phyloP scores from a whole-genome alignment of 441 rosid species.

The Corymbia calophylla region DNA sequence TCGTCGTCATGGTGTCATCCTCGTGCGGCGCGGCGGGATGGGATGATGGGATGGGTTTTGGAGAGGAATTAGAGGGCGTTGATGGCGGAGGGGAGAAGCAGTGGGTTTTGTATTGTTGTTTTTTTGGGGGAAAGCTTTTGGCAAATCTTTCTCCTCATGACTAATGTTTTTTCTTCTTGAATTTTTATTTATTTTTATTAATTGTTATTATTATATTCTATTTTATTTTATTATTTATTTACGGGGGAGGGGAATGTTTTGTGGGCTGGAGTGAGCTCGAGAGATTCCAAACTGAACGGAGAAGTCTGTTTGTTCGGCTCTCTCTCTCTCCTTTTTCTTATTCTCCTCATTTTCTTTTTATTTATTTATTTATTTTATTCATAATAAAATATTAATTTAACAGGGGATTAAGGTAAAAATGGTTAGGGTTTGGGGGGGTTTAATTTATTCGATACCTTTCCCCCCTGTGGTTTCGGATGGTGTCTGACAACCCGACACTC shows the following conservation, averaged over 20 bases:
- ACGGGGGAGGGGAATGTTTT: background rate
- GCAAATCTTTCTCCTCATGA: background rate
- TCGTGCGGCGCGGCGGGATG: background rate
- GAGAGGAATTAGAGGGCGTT: constrained; percentile 11
- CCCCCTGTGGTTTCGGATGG: background rate
- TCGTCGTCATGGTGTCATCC: constrained; percentile 48
- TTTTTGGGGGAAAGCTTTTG: background rate
- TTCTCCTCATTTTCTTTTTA: constrained; percentile 4
- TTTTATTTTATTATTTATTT: background rate
- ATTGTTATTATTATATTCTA: background rate
- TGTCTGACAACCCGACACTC: background rate
- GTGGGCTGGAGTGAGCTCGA: constrained; percentile 23
- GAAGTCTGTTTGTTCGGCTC: constrained; percentile 27
- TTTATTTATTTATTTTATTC: background rate
- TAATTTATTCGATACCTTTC: background rate
- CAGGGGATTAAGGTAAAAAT: background rate
- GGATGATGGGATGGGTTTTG: background rate
- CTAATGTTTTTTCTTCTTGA: background rate
- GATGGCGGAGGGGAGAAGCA: constrained; percentile 24
- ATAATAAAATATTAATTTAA: background rate
- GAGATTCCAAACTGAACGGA: constrained; percentile 49
- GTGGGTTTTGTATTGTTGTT: background rate
- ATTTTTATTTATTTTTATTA: background rate
- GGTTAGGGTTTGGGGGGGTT: background rate
- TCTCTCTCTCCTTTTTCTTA: constrained; percentile 2